Conservation (phyloP, 2,329 filamentous ascomycete genomes). For the Ophiostoma himal-ulmi region DNA sequence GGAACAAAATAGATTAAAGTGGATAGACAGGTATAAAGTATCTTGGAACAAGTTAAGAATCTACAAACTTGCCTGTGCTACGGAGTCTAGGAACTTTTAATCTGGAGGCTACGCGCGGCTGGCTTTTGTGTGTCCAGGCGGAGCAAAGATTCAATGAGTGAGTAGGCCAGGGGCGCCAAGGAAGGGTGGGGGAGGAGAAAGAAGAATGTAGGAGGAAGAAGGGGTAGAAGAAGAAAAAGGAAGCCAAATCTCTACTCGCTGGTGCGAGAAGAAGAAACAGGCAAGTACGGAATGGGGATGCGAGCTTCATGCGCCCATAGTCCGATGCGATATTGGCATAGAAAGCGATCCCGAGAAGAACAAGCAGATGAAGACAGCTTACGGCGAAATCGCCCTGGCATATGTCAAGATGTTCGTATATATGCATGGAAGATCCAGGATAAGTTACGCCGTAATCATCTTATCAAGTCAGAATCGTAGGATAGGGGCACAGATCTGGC, state of each 20-base stretch:
- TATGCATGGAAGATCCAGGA: too few species aligned
- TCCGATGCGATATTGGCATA: not conserved
- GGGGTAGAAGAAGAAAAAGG: not conserved
- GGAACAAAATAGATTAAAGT: not conserved
- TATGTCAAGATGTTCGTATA: not conserved
- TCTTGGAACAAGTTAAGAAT: not conserved
- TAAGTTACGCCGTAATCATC: not conserved
- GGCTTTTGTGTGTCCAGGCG: not conserved
- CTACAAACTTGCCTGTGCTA: not conserved
- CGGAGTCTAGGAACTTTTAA: not conserved
- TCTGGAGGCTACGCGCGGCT: conserved; percentile 5
- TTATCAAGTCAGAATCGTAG: not conserved
- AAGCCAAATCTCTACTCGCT: not conserved
- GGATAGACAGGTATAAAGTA: not conserved
- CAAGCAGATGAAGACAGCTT: not conserved
- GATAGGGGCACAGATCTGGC: too few species aligned
- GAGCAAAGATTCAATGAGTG: not conserved
- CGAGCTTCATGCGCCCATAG: not conserved
- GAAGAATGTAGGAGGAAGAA: not conserved
- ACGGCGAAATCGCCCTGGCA: not conserved
- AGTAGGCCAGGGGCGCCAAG: conserved; percentile 9
- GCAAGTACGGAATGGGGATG: not conserved
- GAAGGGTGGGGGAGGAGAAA: not conserved
- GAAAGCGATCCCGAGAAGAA: not conserved
- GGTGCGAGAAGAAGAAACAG: not conserved